phyloP scores from a whole-genome alignment of 805 yeast genomes.

The Kregervanrija fluxuum region DNA sequence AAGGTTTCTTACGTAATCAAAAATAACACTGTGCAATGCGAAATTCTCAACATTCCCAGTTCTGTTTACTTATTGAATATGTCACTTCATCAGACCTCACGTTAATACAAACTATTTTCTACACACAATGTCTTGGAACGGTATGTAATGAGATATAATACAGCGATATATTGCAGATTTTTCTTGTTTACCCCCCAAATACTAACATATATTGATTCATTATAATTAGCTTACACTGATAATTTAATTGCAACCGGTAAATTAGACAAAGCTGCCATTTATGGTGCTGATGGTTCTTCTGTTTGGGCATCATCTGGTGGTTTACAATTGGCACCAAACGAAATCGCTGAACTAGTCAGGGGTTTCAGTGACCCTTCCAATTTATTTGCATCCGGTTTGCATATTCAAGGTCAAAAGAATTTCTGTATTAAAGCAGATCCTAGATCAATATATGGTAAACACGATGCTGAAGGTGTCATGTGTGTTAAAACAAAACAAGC shows the following conservation, averaged over 20 bases:
- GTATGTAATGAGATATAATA: constrained; percentile 16
- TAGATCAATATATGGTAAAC: constrained; percentile 89
- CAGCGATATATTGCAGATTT: neutral
- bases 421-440: constrained; percentile 85
- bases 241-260: constrained; percentile 82
- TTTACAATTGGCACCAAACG: constrained; percentile 57
- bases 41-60: neutral
- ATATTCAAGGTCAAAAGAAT: constrained; percentile 78
- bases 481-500: constrained; percentile 94
- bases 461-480: constrained; percentile 79
- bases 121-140: constrained; percentile 29
- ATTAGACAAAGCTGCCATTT: constrained; percentile 87
- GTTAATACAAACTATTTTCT: neutral
- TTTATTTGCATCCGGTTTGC: constrained; percentile 82
- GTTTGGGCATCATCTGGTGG: constrained; percentile 84
- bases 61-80: neutral
- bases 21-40: too few relatives aligned
- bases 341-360: constrained; percentile 62
- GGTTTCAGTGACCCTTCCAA: constrained; percentile 77
- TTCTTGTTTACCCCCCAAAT: neutral
- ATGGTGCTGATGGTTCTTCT: constrained; percentile 91
- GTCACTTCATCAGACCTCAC: neutral
- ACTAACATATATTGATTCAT: neutral
- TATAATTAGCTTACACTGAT: constrained; percentile 77
- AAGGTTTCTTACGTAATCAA: too few relatives aligned